phyloP scores from a whole-genome alignment of 208 protist species.

The Trypanosomatidae sp. region DNA sequence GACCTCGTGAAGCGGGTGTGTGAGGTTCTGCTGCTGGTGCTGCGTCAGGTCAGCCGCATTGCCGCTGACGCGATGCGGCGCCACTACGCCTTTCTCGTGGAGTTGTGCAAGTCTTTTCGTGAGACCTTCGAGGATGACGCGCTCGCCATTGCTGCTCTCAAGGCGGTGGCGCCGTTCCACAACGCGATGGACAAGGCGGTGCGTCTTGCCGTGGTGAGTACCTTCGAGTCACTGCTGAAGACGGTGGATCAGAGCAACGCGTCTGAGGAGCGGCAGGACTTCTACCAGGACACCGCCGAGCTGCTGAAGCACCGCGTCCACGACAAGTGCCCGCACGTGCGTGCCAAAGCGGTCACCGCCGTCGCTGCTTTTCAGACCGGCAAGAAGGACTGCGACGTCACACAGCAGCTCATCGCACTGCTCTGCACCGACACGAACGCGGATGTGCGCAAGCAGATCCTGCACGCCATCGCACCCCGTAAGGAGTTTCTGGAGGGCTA shows the following conservation, averaged over 20 bases:
- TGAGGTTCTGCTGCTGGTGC: conserved; percentile 53
- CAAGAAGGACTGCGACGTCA: conserved; percentile 83
- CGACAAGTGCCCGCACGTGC: conserved; percentile 72
- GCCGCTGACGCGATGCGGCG: conserved; percentile 70
- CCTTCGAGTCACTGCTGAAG: conserved; percentile 73
- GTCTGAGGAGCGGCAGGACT: conserved; percentile 79
- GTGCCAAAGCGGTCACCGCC: conserved; percentile 63
- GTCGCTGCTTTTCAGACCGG: conserved; percentile 82
- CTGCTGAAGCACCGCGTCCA: conserved; percentile 80
- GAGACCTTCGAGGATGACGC: conserved; percentile 56
- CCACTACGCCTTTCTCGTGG: conserved; percentile 77
- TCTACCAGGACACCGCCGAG: conserved; percentile 80
- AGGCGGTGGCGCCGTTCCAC: conserved; percentile 57
- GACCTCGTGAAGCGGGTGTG: conserved; percentile 39
- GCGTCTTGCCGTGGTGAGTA: conserved; percentile 74
- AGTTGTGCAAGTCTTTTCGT: conserved; percentile 59
- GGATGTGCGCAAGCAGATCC: conserved; percentile 79
- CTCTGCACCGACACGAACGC: conserved; percentile 79
- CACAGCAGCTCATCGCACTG: conserved; percentile 81
- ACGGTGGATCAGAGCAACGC: conserved; percentile 78
- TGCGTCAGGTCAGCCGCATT: conserved; percentile 71
- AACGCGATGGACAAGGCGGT: conserved; percentile 86
- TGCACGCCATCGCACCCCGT: conserved; percentile 63
- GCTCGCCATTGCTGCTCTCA: conserved; percentile 56
- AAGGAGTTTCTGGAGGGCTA: conserved; percentile 91